Percentiles rank a stretch among this genome's conserved stretches.
Conservation (phyloP, 1,284 basidiomycete species). For the Cystobasidium pallidum region DNA sequence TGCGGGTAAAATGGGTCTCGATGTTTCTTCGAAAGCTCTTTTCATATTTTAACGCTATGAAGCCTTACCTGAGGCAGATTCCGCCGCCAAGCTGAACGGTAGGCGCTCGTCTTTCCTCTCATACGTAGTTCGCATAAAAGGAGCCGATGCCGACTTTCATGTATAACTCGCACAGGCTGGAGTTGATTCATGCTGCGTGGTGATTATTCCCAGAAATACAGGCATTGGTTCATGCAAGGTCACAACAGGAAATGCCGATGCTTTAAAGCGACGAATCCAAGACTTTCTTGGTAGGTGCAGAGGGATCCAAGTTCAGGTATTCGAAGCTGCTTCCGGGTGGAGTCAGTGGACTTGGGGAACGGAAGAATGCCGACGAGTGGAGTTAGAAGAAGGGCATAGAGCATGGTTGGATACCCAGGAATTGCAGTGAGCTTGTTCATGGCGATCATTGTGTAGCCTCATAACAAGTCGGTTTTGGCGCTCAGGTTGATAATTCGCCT, state of each 20-base stretch:
- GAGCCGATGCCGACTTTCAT: not conserved
- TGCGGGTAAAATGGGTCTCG: conserved; percentile 49
- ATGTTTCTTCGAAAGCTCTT: not conserved
- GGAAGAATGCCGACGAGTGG: conserved; percentile 55
- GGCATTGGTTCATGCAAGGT: conserved; percentile 71
- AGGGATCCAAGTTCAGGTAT: conserved; percentile 69
- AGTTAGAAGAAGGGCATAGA: conserved; percentile 55
- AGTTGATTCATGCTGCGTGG: conserved; percentile 54
- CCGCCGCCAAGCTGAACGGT: conserved; percentile 32
- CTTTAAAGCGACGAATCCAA: conserved; percentile 80
- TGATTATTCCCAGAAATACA: conserved; percentile 50
- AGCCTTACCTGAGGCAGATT: not conserved
- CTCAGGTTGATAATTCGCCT: too few relatives aligned
- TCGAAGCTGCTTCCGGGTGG: conserved; percentile 66
- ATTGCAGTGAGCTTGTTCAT: conserved; percentile 61
- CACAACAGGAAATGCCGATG: conserved; percentile 69
- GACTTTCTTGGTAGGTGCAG: conserved; percentile 78
- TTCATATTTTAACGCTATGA: not conserved
- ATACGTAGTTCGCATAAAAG: not conserved
- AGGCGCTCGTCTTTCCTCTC: conserved; percentile 14
- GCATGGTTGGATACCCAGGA: conserved; percentile 79
- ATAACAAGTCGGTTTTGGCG: not conserved
- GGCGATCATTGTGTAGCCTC: conserved; percentile 6
- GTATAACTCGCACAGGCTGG: conserved; percentile 51
- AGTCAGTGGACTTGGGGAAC: conserved; percentile 84